phyloP scores from a whole-genome alignment of 768 basidiomycete genomes.

The Pleurotus eryngii region DNA sequence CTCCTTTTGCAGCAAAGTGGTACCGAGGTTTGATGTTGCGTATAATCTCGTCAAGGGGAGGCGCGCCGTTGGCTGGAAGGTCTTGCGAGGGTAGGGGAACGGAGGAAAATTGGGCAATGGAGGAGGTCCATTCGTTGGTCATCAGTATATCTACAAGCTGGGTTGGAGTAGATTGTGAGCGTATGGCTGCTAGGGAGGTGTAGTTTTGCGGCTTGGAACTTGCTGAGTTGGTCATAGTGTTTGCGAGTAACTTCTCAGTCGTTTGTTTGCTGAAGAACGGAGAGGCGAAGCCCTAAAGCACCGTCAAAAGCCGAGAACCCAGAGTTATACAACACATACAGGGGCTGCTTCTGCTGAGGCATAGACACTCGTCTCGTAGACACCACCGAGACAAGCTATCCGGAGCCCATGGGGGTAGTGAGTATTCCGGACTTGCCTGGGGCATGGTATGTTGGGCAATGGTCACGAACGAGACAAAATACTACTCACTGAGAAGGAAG shows the following conservation, averaged over 20 bases:
- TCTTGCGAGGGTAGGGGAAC: constrained; percentile 46
- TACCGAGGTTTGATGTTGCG: constrained; percentile 78
- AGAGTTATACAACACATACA: constrained; percentile 34
- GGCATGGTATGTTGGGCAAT: constrained; percentile 5
- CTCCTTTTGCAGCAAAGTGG: constrained; percentile 71
- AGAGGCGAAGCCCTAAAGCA: constrained; percentile 66
- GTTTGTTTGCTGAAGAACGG: constrained; percentile 73
- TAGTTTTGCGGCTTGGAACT: constrained; percentile 41
- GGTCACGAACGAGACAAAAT: neutral
- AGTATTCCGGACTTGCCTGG: constrained; percentile 80
- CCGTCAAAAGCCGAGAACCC: constrained; percentile 5
- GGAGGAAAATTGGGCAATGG: constrained; percentile 59
- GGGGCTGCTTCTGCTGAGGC: constrained; percentile 58
- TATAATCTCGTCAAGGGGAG: constrained; percentile 63
- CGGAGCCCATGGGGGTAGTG: constrained; percentile 75
- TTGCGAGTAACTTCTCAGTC: constrained; percentile 68
- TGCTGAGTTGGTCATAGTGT: constrained; percentile 55
- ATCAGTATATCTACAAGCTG: constrained; percentile 79
- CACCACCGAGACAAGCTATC: constrained; percentile 84
- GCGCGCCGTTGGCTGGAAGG: constrained; percentile 41
- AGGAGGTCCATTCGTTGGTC: constrained; percentile 73
- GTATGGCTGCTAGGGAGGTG: constrained; percentile 65
- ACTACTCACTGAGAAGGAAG: constrained; percentile 74
- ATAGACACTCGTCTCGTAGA: constrained; percentile 63
- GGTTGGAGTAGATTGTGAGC: constrained; percentile 55